Percentiles rank a stretch among this genome's conserved stretches.
Conservation (phyloP, 2,329 filamentous ascomycete genomes). For the Pseudogymnoascus sp. region DNA sequence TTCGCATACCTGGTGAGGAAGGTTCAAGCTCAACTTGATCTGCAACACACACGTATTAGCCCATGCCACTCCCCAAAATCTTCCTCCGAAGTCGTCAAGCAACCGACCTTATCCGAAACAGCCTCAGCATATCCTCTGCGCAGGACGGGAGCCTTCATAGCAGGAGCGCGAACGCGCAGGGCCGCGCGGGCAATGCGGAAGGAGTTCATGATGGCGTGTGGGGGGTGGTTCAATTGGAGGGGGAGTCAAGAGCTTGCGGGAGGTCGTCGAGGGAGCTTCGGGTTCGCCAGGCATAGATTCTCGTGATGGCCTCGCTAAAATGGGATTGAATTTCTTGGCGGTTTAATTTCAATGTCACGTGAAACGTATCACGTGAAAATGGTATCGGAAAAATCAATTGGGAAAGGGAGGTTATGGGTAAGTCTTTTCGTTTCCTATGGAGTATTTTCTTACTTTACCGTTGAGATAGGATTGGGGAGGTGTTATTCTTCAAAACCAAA, state of each 20-base stretch:
- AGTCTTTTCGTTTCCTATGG: too few relatives aligned
- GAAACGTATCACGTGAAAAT: background rate
- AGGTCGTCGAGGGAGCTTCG: background rate
- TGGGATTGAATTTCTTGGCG: background rate
- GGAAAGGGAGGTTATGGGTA: background rate
- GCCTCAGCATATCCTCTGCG: constrained; percentile 88
- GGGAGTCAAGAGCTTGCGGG: constrained; percentile 8
- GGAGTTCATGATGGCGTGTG: constrained; percentile 69
- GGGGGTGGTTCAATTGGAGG: constrained; percentile 31
- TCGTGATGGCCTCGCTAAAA: background rate
- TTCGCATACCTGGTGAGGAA: constrained; percentile 89
- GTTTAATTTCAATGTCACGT: background rate
- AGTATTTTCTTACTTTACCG: background rate
- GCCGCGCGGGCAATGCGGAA: constrained; percentile 86
- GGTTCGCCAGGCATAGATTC: background rate
- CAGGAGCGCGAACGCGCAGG: constrained; percentile 71
- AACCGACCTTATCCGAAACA: constrained; percentile 67
- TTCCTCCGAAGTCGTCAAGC: too few relatives aligned
- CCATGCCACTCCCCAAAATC: too few relatives aligned
- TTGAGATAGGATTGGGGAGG: background rate
- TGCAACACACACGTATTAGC: constrained; percentile 29
- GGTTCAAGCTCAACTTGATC: constrained; percentile 96
- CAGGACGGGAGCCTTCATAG: constrained; percentile 67
- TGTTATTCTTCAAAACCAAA: background rate
- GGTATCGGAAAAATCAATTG: background rate